These are phyloP conservation scores for Ogataea glucozyma DNA, from an alignment of 805 yeast species.

Conservation along the genomic window DNA sequence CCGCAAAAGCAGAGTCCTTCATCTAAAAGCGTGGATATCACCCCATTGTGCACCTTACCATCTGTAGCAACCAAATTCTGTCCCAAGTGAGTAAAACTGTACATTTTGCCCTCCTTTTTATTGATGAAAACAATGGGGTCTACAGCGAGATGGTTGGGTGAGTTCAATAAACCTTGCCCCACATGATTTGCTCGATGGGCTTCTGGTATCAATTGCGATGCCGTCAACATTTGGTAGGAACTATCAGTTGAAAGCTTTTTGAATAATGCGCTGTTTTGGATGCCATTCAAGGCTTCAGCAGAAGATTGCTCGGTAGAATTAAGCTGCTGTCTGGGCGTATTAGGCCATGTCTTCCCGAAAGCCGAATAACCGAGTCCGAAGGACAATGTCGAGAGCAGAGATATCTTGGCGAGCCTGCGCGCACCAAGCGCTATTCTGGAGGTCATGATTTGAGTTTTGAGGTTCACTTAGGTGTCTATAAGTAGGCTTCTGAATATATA, in stretches of 20 bases:
- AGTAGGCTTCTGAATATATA: too few relatives aligned
- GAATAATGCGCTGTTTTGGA: constrained; percentile 33
- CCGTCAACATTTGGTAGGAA: constrained; percentile 30
- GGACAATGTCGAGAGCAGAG: constrained; percentile 18
- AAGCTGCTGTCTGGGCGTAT: constrained; percentile 14
- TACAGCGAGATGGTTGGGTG: constrained; percentile 65
- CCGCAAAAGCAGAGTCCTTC: constrained; percentile 87
- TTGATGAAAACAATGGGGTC: constrained; percentile 73
- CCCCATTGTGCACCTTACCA: constrained; percentile 79
- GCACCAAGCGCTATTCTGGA: constrained; percentile 6
- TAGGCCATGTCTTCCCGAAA: constrained; percentile 36
- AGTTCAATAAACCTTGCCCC: constrained; percentile 69
- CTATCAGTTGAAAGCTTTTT: constrained; percentile 25
- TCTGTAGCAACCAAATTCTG: constrained; percentile 61
- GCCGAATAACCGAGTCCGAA: constrained; percentile 33
- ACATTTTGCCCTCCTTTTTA: constrained; percentile 49
- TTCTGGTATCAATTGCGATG: constrained; percentile 52
- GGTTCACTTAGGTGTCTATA: background rate
- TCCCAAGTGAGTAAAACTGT: constrained; percentile 74
- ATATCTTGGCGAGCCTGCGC: constrained; percentile 11
- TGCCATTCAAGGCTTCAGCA: constrained; percentile 27
- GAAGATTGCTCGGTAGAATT: constrained; percentile 26
- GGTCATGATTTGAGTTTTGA: background rate
- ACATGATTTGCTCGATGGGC: constrained; percentile 66
- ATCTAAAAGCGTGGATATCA: constrained; percentile 75